Base-by-base conservation (phyloP, 441 rosid species). In the Kokia cookei region DNA sequence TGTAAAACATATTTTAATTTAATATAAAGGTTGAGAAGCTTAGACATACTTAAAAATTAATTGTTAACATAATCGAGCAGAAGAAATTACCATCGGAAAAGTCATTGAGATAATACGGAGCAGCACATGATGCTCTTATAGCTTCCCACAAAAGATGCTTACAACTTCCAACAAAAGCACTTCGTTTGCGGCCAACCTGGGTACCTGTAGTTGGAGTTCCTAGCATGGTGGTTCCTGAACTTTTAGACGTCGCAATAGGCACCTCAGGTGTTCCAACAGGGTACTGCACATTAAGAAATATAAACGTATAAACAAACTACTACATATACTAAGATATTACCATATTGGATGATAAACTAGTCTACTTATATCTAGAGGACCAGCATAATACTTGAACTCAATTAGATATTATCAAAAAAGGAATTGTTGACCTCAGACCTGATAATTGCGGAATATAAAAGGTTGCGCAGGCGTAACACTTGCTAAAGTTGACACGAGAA, bases 71-170 rank as follows among this genome's bases (percentile, higher is more conserved):
- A 61, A 71, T 64, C 55, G 48, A 71, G 76, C 55, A 65, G 37
- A 75, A 37, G 58, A 62, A 76, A 75, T 2, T 89, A 95, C 99
- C 97, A 67, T 89, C 93, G 4, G 98, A 93, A 82, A 86, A 95
- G 80, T 95, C 99, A 86, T 95, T 97, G 65, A 91, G 96, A 86
- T 95, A 95, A 83, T 95, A 95, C 11, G 99, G 99, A 74, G 98
- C 98, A 43, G 99, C 99, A 73, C 98, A 93, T 58, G 99, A 95
- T 48, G 99, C 99, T 80, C 98, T 89, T 78, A 95, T 95, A 15
- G 98, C 99, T 82, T 95, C 89, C 99, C 99, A 95, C 72, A 91
- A 77, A 64, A 84, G 89, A 83, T 93, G 97, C 85, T 90, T 95
- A 80, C 97, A 93, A 76, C 99, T 95, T 71, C 99, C 96, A 79